Evolutionary conservation across 441 rosid genomes (phyloP), one percentile per base, ranked within the genome.

Genomic region (Croton setiger): DNA sequence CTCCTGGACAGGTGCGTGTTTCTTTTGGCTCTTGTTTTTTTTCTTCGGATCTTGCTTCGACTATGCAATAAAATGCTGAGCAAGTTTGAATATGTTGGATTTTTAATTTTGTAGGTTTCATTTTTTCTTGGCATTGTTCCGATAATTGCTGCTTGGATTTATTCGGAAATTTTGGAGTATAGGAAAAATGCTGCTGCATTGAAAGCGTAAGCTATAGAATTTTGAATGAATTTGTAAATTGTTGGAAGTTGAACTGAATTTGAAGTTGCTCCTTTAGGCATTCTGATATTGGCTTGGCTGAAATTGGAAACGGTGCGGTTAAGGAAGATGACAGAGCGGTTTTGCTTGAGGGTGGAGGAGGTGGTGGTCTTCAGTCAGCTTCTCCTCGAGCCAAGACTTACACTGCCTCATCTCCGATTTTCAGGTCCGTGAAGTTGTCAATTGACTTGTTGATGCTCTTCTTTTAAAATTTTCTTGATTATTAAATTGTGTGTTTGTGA

Each of bases 271-370:
- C 37, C 31, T 27, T 64, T 7, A 91, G 98, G 74, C 98, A 90
- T 80, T 90, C 99, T 65, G 99, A 92, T 80, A 87, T 76, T 62
- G 87, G 87, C 75, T 80, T 92, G 79, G 90, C 77, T 74, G 96
- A 92, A 72, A 65, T 89, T 69, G 87, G 76, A 63, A 82, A 81
- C 66, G 84, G 74, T 52, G 69, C 82, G 23, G 74, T 54, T 77
- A 88, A 91, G 69, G 97, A 92, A 64, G 98, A 89, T 70, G 99
- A 96, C 51, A 81, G 76, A 56, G 85, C 92, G 69, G 90, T 88
- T 84, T 79, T 92, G 68, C 80, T 96, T 41, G 99, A 92, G 80
- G 96, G 93, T 64, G 96, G 96, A 76, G 85, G 90, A 80, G 96
- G 93, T 64, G 96, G 96, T 75, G 86, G 88, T 51, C 52, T 87